These are phyloP conservation scores for Sphaerobolus stellatus DNA, from an alignment of 1,284 basidiomycete species.

Conservation along the genomic window DNA sequence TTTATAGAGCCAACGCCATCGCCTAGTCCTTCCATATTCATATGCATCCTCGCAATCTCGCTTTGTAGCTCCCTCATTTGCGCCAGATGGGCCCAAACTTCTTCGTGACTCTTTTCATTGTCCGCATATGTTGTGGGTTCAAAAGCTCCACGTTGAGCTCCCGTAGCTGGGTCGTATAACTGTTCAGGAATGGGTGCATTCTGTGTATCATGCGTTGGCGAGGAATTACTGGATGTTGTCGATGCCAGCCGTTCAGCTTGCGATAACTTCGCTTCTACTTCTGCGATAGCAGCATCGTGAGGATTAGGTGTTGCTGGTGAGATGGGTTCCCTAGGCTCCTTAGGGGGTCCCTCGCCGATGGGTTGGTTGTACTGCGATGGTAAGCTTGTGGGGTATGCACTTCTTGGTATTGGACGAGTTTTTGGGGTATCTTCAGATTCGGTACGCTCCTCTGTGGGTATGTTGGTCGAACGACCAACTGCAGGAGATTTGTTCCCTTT, in stretches of 20 bases:
- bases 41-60: conserved; percentile 66
- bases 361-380: no score
- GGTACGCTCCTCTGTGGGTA: no score
- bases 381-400: no score
- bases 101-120: conserved; percentile 39
- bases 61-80: conserved; percentile 66
- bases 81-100: conserved; percentile 65
- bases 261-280: conserved; percentile 39
- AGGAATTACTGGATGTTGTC: conserved; percentile 9
- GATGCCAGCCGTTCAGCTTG: conserved; percentile 15
- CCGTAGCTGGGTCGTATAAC: conserved; percentile 53
- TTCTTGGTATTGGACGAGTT: no score
- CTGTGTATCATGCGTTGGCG: conserved; percentile 18
- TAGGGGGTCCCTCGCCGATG: no score
- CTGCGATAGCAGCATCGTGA: conserved; percentile 60
- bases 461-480: no score
- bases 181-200: conserved; percentile 28
- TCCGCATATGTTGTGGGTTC: conserved; percentile 23
- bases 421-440: no score
- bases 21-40: conserved; percentile 69
- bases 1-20: conserved; percentile 32
- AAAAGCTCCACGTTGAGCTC: conserved; percentile 38
- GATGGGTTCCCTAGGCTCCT: not conserved
- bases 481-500: no score
- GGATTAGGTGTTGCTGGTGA: conserved; percentile 29